phyloP scores from a whole-genome alignment of 768 basidiomycete genomes.

The Albatrellus ellisii region DNA sequence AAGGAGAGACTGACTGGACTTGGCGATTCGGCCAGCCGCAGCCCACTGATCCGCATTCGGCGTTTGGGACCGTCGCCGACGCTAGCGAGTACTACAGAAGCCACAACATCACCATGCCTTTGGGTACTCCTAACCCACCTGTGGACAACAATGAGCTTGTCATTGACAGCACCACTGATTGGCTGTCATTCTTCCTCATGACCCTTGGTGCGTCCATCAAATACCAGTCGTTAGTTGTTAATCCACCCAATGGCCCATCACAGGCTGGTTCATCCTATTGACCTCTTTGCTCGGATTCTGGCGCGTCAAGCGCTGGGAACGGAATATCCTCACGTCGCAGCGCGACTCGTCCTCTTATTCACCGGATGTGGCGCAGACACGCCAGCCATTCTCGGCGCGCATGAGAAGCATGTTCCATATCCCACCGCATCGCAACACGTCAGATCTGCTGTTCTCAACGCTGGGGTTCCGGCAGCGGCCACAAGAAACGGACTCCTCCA shows the following conservation, averaged over 20 bases:
- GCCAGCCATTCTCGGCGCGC: background rate
- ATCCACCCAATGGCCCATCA: background rate
- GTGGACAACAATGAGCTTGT: conserved; percentile 9
- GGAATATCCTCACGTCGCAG: conserved; percentile 53
- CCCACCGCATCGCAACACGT: background rate
- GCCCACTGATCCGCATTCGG: background rate
- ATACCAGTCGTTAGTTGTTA: background rate
- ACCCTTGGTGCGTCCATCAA: conserved; percentile 43
- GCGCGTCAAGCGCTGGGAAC: conserved; percentile 85
- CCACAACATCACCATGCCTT: conserved; percentile 15
- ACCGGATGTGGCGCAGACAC: conserved; percentile 13
- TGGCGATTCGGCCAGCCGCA: conserved; percentile 1
- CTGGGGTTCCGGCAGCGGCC: background rate
- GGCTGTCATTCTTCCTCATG: conserved; percentile 94
- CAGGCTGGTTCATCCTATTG: conserved; percentile 78
- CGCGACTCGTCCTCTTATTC: conserved; percentile 18
- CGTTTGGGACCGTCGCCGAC: conserved; percentile 8
- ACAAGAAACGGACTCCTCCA: background rate
- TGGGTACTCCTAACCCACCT: conserved; percentile 9
- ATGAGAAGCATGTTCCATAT: conserved; percentile 19
- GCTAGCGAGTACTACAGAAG: conserved; percentile 12
- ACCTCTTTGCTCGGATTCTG: conserved; percentile 86
- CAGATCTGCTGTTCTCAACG: background rate
- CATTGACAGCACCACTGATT: conserved; percentile 67
- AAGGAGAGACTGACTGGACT: conserved; percentile 15